Evolutionary conservation across 228 moss, liverwort and hornwort species (phyloP).

Genomic region (Sphagnum magellanicum): DNA sequence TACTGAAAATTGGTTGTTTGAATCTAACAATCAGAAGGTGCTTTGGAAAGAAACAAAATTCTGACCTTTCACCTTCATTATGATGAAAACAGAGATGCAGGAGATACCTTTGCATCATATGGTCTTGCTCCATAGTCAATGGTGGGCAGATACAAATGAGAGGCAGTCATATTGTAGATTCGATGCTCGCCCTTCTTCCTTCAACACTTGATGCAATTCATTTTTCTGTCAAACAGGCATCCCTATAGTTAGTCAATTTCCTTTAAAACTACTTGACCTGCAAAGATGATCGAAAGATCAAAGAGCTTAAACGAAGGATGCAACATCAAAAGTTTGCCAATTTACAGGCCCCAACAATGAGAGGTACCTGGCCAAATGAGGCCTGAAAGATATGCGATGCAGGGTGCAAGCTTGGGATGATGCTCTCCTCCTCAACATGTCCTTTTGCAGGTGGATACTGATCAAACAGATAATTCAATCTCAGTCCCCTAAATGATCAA

Average conservation of each 20-base stretch:
- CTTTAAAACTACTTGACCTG: not conserved
- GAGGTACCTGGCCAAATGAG: conserved; percentile 13
- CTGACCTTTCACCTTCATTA: no score
- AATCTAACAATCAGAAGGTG: no score
- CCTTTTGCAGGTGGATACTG: not conserved
- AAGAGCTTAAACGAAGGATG: not conserved
- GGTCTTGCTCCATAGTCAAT: not conserved
- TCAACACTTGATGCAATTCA: conserved; percentile 6
- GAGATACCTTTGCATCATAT: no score
- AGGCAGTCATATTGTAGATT: conserved; percentile 8
- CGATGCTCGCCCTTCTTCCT: conserved; percentile 8
- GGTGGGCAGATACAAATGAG: conserved; percentile 6
- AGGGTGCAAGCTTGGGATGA: conserved; percentile 17
- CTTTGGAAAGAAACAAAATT: no score
- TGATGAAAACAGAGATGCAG: no score
- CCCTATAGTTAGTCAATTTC: not conserved
- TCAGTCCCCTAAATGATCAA: not conserved
- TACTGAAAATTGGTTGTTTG: no score
- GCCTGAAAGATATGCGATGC: conserved; percentile 14
- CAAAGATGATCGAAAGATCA: not conserved
- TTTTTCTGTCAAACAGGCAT: conserved; percentile 4
- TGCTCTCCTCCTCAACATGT: conserved; percentile 7
- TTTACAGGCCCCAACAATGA: no score
- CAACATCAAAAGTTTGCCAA: not conserved
- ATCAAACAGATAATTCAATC: not conserved